phyloP scores from a whole-genome alignment of 139 green algal genomes.

The Eudorina sp. region DNA sequence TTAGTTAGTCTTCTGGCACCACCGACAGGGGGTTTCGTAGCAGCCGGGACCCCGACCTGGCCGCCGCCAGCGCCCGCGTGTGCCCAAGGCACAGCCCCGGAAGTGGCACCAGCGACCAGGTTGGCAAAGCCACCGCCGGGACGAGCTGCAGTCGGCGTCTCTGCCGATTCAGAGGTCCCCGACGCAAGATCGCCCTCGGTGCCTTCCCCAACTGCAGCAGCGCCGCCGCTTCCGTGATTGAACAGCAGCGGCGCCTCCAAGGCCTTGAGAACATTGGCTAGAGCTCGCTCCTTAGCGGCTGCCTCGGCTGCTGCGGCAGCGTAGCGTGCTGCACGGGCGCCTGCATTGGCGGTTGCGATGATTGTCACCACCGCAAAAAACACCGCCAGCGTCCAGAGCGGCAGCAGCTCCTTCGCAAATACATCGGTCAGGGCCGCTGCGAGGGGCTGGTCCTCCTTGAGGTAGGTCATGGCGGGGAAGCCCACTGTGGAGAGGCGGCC shows the following conservation, averaged over 20 bases:
- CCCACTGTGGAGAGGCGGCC: conserved; percentile 17
- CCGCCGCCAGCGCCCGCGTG: background rate
- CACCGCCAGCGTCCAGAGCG: conserved; percentile 22
- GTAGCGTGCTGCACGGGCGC: background rate
- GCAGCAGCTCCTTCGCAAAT: conserved; percentile 43
- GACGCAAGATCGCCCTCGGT: background rate
- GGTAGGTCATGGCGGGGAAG: conserved; percentile 48
- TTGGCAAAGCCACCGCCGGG: background rate
- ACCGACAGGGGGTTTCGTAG: background rate
- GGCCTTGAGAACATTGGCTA: background rate
- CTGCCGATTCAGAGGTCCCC: background rate
- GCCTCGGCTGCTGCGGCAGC: background rate
- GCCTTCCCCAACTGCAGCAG: background rate
- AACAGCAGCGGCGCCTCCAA: background rate
- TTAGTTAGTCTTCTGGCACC: background rate
- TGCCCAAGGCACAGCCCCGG: conserved; percentile 1
- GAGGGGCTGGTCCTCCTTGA: background rate
- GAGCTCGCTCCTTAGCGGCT: background rate
- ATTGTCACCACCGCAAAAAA: conserved; percentile 11
- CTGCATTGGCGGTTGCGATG: background rate
- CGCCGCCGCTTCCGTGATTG: background rate
- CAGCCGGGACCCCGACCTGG: background rate
- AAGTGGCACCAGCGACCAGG: background rate
- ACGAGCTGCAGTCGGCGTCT: no score
- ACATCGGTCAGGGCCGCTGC: background rate